Base-by-base conservation (phyloP, 495 filamentous ascomycete species). In the Aspergillus avenaceus region DNA sequence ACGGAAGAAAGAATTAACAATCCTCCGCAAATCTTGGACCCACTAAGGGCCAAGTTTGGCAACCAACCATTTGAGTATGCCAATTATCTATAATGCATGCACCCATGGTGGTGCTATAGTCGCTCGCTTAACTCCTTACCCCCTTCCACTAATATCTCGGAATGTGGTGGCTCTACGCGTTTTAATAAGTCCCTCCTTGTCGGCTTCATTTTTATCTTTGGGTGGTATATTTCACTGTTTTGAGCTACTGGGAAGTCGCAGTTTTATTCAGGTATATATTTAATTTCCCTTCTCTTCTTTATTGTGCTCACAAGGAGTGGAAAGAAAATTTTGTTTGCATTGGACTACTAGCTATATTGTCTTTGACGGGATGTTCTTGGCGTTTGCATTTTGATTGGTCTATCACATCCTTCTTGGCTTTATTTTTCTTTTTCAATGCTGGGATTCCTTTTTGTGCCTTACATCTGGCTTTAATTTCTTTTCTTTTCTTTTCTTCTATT, bases 51-150 rank as follows among this genome's bases (percentile, higher is more conserved):
- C 31, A 70, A 67, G 43, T 67, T 62, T 52, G 52, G 59, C 37
- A 60, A 49, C 24, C 61, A 62, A 28, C 56, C 67, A 7, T 72
- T 62, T 47, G 66, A 68, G 41, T 74, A 72, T 23, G 45, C 69
- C 13, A 63, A 59, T 31, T 62, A 62, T 38, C 47, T 74, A 61
- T 63, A 67, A 67, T 31, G n/a, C n/a, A n/a, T n/a, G n/a, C 48
- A 55, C 45, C 45, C 61, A 55, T 52, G 43, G 5, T 23, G 22
- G 1, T 7, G 21, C 36, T 2, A 3, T 19, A 7, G 34, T 5
- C 34, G 34, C 31, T 1, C 34, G 8, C 9, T 38, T 38, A 6
- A 46, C 44, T 47, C 55, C 53, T 46, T 49, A 32, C 45, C 25
- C 32, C 19, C 31, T 42, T 21, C 26, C 16, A 8, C 34, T 21